Base-by-base conservation (phyloP, 2,329 filamentous ascomycete genomes). In the Hypoxylon rubiginosum region DNA sequence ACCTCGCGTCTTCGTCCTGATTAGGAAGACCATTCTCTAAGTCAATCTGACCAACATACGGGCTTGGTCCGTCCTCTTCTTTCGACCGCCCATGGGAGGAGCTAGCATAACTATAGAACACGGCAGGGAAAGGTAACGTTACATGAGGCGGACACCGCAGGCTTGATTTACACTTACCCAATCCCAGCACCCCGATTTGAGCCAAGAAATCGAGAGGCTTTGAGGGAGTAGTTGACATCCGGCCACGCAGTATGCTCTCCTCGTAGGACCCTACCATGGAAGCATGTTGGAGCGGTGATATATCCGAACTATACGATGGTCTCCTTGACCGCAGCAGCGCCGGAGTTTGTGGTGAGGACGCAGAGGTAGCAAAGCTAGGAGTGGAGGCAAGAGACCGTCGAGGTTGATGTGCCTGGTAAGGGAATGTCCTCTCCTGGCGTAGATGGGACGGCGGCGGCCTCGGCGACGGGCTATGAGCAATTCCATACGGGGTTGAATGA, bases 181-280 rank as follows among this genome's bases (percentile, higher is more conserved):
- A 90, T 9, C 94, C 96, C 15, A 98, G 83, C 0, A 98, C 96
- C 21, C 96, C 96, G 62, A 99, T 97, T 76, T 98, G 94, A 28
- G 96, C 96, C 5, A 97, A 86, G 75, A 99, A 99, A 70, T 97
- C 91, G 5, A 99, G 83, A 5, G 96, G 95, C 70, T 92, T 94
- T 0, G 95, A 98, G 0, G 96, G 95, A 1, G 91, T 96, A 1
- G 94, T 97, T 28, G 96, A 98, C 96, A 99, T 99, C 67, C 96
- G 89, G 41, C 96, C 96, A 50, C 93, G 90, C 1, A 99, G 83
- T 65, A 99, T 97, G 28, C 94, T 97, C 80, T 99, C 96, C 79
- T 99, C 96, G 72, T 97, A 99, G 1, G 95, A 97, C 1, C 96
- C 96, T 1, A 98, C 95, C 92, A 99, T 97, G 3, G 94, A 94